These are phyloP conservation scores for Cercospora citrullina DNA, from an alignment of 2,329 filamentous ascomycete species.

Conservation along the genomic window DNA sequence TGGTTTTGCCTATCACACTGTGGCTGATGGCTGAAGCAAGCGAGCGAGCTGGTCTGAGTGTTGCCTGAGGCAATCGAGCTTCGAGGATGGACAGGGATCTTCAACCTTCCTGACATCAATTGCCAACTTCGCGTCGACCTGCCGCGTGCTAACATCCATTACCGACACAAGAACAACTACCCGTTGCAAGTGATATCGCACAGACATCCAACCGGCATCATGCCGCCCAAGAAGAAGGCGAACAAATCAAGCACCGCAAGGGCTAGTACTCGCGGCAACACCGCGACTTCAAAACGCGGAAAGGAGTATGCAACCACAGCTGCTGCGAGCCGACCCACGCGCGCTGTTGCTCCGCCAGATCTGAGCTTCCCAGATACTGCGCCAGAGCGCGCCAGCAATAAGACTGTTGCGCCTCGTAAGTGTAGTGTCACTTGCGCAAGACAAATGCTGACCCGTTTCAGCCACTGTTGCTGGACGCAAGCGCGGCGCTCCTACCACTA, in stretches of 20 bases:
- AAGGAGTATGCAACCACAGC: constrained; percentile 35
- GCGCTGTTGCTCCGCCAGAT: constrained; percentile 16
- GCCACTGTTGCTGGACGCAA: not conserved
- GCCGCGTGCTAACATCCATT: not conserved
- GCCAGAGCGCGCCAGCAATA: constrained; percentile 3
- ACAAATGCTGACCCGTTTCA: not conserved
- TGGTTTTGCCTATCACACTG: not conserved
- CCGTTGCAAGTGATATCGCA: not conserved
- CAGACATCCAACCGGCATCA: not conserved
- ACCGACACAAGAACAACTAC: not conserved
- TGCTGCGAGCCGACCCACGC: constrained; percentile 30
- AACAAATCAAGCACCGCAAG: not conserved
- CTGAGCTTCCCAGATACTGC: constrained; percentile 12
- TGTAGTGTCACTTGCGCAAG: not conserved
- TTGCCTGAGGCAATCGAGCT: not conserved
- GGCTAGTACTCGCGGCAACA: constrained; percentile 9
- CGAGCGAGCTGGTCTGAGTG: not conserved
- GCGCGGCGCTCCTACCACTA: constrained; percentile 7
- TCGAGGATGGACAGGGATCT: not conserved
- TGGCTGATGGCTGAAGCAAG: not conserved
- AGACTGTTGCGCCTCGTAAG: constrained; percentile 10
- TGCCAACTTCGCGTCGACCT: not conserved
- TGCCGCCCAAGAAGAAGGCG: constrained; percentile 30
- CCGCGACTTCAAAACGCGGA: constrained; percentile 28
- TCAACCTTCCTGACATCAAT: not conserved